Evolutionary conservation across 805 yeast genomes (phyloP).

Genomic region (Lipomyces sp.): DNA sequence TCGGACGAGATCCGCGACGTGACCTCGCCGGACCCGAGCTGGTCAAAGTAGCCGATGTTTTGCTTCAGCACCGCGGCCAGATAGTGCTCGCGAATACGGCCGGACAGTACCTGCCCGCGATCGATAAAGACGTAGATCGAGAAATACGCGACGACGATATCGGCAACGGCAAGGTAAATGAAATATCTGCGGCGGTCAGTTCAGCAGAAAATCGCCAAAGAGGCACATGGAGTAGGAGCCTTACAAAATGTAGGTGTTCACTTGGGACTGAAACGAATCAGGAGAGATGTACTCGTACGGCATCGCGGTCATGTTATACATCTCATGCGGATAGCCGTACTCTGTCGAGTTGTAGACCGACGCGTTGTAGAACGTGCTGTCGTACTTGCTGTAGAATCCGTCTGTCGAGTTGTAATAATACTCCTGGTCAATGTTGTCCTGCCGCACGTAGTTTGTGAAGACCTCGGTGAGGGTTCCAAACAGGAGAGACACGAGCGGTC

Average conservation of each 20-base stretch:
- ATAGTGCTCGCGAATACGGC: conserved; percentile 40
- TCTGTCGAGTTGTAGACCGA: conserved; percentile 1
- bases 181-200: neutral
- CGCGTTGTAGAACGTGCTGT: conserved; percentile 3
- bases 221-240: conserved; percentile 39
- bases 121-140: conserved; percentile 39
- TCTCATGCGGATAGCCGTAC: conserved; percentile 8
- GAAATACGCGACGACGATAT: conserved; percentile 27
- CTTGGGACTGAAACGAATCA: conserved; percentile 35
- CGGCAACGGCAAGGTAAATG: conserved; percentile 8
- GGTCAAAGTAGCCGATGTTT: conserved; percentile 43
- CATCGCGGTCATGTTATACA: conserved; percentile 6
- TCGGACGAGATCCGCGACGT: conserved; percentile 43
- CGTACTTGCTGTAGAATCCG: conserved; percentile 7
- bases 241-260: conserved; percentile 39
- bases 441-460: conserved; percentile 14
- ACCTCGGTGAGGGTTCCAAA: conserved; percentile 14
- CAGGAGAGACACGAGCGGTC: conserved; percentile 5
- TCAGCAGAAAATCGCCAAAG: conserved; percentile 24
- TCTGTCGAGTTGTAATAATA: conserved; percentile 13
- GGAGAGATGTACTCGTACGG: conserved; percentile 13
- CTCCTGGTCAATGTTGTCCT: conserved; percentile 27
- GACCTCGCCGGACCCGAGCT: conserved; percentile 43
- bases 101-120: conserved; percentile 42
- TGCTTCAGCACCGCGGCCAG: conserved; percentile 39